Conservation (phyloP, 106 monocot species). For the Gastrodia elata region DNA sequence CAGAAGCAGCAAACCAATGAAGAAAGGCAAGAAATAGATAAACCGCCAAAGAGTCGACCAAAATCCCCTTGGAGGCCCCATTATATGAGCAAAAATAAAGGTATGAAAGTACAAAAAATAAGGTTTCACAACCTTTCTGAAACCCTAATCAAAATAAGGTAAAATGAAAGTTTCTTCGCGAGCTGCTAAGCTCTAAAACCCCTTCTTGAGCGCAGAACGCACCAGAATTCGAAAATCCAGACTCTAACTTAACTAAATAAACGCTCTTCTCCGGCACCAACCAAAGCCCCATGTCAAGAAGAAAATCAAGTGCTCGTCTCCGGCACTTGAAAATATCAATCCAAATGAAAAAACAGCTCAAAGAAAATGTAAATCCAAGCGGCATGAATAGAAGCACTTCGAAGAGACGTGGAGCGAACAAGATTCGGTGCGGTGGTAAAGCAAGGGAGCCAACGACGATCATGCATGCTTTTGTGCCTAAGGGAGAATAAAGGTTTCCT, state of each 20-base stretch:
- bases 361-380: neutral
- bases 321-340: neutral
- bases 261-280: neutral
- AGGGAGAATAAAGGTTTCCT: neutral
- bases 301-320: neutral
- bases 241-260: neutral
- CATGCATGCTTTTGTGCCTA: slow-evolving; percentile 8
- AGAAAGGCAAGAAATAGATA: slow-evolving; percentile 10
- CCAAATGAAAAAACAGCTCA: neutral
- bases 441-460: neutral
- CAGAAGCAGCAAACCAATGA: slow-evolving; percentile 6
- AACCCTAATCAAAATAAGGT: neutral
- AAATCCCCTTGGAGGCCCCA: slow-evolving; percentile 11
- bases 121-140: neutral
- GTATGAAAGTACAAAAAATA: neutral
- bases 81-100: neutral
- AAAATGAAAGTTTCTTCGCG: neutral
- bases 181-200: too few species aligned
- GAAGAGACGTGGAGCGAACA: neutral
- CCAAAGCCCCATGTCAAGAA: neutral
- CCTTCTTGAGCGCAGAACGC: neutral
- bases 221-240: neutral
- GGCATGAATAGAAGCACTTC: neutral
- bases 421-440: neutral
- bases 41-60: slow-evolving; percentile 8